Conservation (phyloP, 2,329 filamentous ascomycete species). For the Calonectria naviculata region DNA sequence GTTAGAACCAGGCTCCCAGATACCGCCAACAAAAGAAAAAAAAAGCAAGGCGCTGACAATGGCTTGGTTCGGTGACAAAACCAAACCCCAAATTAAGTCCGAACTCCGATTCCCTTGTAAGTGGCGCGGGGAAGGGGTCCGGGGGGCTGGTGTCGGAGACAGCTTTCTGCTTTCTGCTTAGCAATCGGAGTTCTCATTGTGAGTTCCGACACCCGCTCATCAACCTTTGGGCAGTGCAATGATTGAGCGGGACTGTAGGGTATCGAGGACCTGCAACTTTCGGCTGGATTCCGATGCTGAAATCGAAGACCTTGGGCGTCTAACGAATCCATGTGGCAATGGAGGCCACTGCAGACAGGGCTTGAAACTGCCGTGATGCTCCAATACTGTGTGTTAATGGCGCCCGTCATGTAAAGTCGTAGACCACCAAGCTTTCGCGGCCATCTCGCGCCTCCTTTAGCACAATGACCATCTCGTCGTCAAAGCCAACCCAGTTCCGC, state of each 20-base stretch:
- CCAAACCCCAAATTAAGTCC: background rate
- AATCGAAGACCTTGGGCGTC: background rate
- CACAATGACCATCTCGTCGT: slow-evolving; percentile 92
- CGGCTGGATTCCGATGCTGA: background rate
- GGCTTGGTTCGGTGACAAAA: slow-evolving; percentile 19
- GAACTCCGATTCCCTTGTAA: slow-evolving; percentile 2
- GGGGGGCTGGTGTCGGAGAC: background rate
- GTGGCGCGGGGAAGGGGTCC: background rate
- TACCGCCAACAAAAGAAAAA: background rate
- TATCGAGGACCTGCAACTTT: background rate
- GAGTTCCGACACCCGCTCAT: background rate
- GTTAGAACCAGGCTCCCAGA: slow-evolving; percentile 17
- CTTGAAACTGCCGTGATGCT: background rate
- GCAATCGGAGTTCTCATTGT: background rate
- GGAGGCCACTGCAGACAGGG: background rate
- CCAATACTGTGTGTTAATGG: slow-evolving; percentile 7
- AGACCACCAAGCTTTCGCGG: slow-evolving; percentile 80
- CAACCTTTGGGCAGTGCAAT: background rate
- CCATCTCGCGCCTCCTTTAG: slow-evolving; percentile 77
- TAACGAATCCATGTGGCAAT: background rate
- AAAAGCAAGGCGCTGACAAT: slow-evolving; percentile 16
- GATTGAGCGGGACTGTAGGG: background rate
- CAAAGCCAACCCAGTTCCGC: slow-evolving; percentile 83
- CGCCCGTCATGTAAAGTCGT: slow-evolving; percentile 78
- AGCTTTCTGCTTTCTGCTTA: background rate